A percentile compares a stretch with the other conserved stretches of the same genome.
These are phyloP conservation scores for Ophiosphaerella herpotricha DNA, from an alignment of 2,329 filamentous ascomycete genomes.

Conservation along the genomic window DNA sequence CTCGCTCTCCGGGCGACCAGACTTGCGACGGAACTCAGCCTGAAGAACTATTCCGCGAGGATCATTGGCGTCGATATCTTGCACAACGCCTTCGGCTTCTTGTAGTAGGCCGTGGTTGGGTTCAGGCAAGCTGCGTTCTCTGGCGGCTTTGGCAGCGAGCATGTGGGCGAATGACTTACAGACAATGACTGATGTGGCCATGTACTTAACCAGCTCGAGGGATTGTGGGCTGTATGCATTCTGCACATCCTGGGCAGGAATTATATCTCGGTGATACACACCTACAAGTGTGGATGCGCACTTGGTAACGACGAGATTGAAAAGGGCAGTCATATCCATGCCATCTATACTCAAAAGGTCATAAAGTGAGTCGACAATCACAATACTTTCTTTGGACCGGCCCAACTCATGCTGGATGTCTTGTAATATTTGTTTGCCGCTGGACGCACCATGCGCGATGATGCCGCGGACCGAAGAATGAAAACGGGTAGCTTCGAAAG, in stretches of 20 bases:
- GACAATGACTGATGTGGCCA: conserved; percentile 84
- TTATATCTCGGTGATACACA: conserved; percentile 82
- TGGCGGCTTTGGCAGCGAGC: conserved; percentile 73
- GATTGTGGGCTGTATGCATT: conserved; percentile 56
- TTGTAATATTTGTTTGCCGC: conserved; percentile 56
- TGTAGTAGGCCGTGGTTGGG: conserved; percentile 81
- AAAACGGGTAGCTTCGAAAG: conserved; percentile 73
- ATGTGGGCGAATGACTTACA: conserved; percentile 75
- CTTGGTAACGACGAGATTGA: conserved; percentile 73
- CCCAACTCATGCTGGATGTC: conserved; percentile 25
- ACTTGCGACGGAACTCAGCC: conserved; percentile 85
- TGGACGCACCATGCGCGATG: conserved; percentile 64
- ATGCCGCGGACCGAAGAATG: conserved; percentile 71
- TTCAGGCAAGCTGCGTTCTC: conserved; percentile 72
- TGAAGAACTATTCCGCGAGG: conserved; percentile 70
- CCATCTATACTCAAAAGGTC: conserved; percentile 53
- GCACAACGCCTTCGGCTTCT: conserved; percentile 75
- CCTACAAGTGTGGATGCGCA: conserved; percentile 71
- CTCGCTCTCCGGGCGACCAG: conserved; percentile 77
- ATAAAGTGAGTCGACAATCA: conserved; percentile 82
- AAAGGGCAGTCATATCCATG: conserved; percentile 61
- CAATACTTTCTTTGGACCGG: conserved; percentile 52
- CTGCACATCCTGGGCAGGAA: conserved; percentile 52
- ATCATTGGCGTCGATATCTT: conserved; percentile 65
- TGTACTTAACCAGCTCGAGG: conserved; percentile 74